These are phyloP conservation scores for Rhizopogon rudus DNA, from an alignment of 768 basidiomycete genomes.

Conservation along the genomic window DNA sequence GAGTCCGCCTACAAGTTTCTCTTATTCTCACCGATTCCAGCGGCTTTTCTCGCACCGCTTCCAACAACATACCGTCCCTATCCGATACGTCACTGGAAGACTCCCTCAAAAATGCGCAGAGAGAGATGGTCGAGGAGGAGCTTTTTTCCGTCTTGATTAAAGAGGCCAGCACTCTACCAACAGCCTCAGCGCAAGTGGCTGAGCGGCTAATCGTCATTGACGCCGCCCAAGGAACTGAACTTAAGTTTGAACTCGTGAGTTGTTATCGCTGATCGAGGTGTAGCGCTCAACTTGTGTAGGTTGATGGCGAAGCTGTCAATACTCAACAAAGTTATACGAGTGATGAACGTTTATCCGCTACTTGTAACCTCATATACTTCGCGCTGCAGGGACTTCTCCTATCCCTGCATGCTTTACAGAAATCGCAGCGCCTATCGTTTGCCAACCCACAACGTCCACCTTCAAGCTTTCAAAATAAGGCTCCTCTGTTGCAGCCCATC, in stretches of 20 bases:
- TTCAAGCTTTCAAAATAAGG: constrained; percentile 19
- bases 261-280: constrained; percentile 20
- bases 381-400: constrained; percentile 61
- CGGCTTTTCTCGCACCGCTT: constrained; percentile 28
- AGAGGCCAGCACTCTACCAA: constrained; percentile 74
- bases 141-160: constrained; percentile 69
- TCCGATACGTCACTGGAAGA: constrained; percentile 41
- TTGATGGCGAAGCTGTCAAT: constrained; percentile 24
- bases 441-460: constrained; percentile 18
- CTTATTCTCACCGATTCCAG: constrained; percentile 32
- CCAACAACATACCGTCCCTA: constrained; percentile 30
- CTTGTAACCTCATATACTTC: constrained; percentile 67
- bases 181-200: constrained; percentile 71
- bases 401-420: constrained; percentile 49
- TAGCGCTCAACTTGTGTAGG: constrained; percentile 18
- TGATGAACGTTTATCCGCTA: constrained; percentile 22
- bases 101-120: constrained; percentile 54
- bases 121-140: constrained; percentile 75
- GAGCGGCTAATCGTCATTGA: constrained; percentile 75
- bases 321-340: constrained; percentile 6
- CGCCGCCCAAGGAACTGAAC: constrained; percentile 63
- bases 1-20: constrained; percentile 58
- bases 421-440: constrained; percentile 33
- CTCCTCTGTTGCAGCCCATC: constrained; percentile 63
- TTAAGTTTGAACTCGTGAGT: constrained; percentile 70